Conservation (phyloP, 2,329 filamentous ascomycete genomes). For the Trichophyton mentagrophytes region DNA sequence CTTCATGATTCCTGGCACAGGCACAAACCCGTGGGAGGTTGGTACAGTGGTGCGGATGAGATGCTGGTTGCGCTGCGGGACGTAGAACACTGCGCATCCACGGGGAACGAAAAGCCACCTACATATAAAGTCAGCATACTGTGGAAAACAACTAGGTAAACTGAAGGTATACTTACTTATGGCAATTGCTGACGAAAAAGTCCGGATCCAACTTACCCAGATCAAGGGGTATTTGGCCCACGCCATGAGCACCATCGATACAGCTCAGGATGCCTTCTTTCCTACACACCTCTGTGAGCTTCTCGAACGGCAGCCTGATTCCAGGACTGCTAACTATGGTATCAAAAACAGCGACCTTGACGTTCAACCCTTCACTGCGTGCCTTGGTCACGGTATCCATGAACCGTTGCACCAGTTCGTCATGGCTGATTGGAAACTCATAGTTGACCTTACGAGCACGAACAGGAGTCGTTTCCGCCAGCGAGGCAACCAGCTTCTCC, state of each 20-base stretch:
- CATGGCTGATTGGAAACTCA: conserved; percentile 57
- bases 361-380: conserved; percentile 41
- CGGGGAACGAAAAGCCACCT: conserved; percentile 73
- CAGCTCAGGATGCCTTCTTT: conserved; percentile 57
- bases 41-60: conserved; percentile 63
- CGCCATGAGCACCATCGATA: conserved; percentile 72
- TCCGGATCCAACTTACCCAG: conserved; percentile 57
- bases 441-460: conserved; percentile 45
- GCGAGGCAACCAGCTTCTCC: conserved; percentile 57
- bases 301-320: conserved; percentile 65
- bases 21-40: conserved; percentile 65
- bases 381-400: conserved; percentile 43
- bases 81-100: conserved; percentile 68
- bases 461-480: conserved; percentile 53
- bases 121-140: neutral
- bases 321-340: conserved; percentile 68
- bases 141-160: neutral
- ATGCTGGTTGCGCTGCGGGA: conserved; percentile 61
- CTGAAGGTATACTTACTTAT: conserved; percentile 43
- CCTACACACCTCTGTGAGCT: conserved; percentile 50
- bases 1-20: conserved; percentile 22
- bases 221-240: conserved; percentile 66
- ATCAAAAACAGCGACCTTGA: conserved; percentile 63
- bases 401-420: conserved; percentile 51
- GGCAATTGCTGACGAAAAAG: conserved; percentile 76